Conservation (phyloP, 2,329 filamentous ascomycete species). For the Penicillium thymicola region DNA sequence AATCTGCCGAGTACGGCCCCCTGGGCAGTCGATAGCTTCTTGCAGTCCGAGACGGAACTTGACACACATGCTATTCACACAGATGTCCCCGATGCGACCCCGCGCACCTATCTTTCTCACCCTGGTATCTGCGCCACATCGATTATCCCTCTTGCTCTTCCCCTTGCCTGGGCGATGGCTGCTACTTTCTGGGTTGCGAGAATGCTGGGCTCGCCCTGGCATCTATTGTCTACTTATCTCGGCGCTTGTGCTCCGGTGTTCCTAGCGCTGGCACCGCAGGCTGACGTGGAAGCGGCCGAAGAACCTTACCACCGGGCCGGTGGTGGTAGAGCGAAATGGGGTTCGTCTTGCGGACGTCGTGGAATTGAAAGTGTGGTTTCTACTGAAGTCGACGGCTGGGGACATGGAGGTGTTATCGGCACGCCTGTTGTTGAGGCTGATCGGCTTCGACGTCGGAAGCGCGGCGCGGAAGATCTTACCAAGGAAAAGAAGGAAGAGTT, state of each 20-base stretch:
- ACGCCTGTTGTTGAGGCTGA: conserved; percentile 52
- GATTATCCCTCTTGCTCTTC: conserved; percentile 69
- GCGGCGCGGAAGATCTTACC: conserved; percentile 57
- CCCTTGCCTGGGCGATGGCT: conserved; percentile 69
- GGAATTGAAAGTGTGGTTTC: conserved; percentile 63
- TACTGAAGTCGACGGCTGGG: conserved; percentile 87
- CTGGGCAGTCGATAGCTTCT: conserved; percentile 54
- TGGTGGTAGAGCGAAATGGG: conserved; percentile 73
- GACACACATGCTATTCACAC: conserved; percentile 7
- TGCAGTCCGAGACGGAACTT: conserved; percentile 23
- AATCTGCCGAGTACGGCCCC: conserved; percentile 62
- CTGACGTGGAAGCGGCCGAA: conserved; percentile 38
- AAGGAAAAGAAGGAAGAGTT: conserved; percentile 35
- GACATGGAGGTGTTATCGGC: conserved; percentile 55
- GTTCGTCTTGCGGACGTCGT: conserved; percentile 62
- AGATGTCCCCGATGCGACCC: conserved; percentile 32
- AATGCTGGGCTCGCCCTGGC: conserved; percentile 83
- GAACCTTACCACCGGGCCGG: conserved; percentile 55
- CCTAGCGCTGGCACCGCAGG: conserved; percentile 66
- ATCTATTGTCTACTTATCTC: conserved; percentile 70
- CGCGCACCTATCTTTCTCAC: conserved; percentile 74
- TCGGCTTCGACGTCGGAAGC: conserved; percentile 56
- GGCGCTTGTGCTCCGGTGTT: conserved; percentile 75
- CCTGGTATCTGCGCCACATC: conserved; percentile 82
- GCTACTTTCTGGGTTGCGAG: conserved; percentile 68